phyloP scores from a whole-genome alignment of 805 yeast species.

The Myxozyma geophila region DNA sequence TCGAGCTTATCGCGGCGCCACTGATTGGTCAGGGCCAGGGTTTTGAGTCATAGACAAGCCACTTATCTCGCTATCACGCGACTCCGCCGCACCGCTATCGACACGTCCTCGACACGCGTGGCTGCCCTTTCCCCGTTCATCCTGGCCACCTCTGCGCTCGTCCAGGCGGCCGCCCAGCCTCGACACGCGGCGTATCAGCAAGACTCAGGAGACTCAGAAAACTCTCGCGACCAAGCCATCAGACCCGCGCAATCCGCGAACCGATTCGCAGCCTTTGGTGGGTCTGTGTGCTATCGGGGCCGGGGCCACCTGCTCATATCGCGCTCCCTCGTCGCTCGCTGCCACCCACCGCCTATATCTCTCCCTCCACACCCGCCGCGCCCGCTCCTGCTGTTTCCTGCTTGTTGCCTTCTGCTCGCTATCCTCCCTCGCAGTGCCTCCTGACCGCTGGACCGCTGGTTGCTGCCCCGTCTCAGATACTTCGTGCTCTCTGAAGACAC shows the following conservation, averaged over 20 bases:
- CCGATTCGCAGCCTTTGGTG: slow-evolving; percentile 5
- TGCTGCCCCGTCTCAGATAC: no score
- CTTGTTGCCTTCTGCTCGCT: not conserved
- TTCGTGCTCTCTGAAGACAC: no score
- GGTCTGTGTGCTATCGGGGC: slow-evolving; percentile 17
- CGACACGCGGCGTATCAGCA: slow-evolving; percentile 20
- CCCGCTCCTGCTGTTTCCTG: not conserved
- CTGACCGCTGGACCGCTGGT: no score
- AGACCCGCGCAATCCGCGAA: slow-evolving; percentile 1
- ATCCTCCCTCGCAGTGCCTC: no score
- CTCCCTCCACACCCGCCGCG: not conserved
- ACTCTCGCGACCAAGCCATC: not conserved
- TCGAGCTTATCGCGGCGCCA: not conserved
- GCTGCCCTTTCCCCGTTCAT: no score
- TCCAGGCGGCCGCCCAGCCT: no score
- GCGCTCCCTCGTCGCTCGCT: not conserved
- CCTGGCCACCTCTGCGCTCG: no score
- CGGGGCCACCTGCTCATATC: not conserved
- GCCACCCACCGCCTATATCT: not conserved
- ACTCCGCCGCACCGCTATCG: slow-evolving; percentile 14
- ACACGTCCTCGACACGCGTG: not conserved
- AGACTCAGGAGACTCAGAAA: slow-evolving; percentile 13
- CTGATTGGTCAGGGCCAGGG: slow-evolving; percentile 1
- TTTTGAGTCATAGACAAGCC: slow-evolving; percentile 11
- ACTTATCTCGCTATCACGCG: slow-evolving; percentile 22